Evolutionary conservation across 2,329 filamentous ascomycete species (phyloP).

Genomic region (Botrytis squamosa): DNA sequence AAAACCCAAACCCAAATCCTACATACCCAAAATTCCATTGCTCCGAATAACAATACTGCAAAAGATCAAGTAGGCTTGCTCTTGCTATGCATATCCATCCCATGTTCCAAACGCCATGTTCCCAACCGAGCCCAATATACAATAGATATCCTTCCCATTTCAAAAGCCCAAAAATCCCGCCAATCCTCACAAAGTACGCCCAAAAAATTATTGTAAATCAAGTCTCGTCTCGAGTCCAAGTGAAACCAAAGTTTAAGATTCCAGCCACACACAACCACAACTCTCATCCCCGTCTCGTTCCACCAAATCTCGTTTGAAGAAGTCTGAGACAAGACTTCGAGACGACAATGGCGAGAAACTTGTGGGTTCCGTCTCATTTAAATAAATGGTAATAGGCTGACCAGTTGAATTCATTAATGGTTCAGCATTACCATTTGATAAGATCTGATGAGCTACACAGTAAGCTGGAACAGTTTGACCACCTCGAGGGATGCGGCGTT

Average conservation of each 20-base stretch:
- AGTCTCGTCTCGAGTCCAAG: background rate
- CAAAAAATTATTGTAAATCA: background rate
- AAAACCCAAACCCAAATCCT: no score
- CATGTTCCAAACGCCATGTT: slow-evolving; percentile 1
- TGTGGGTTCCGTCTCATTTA: slow-evolving; percentile 36
- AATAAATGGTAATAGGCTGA: slow-evolving; percentile 31
- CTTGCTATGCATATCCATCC: slow-evolving; percentile 15
- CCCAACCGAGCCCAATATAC: background rate
- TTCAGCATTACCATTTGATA: slow-evolving; percentile 46
- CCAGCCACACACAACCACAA: slow-evolving; percentile 25
- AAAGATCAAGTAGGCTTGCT: background rate
- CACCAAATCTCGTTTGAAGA: slow-evolving; percentile 10
- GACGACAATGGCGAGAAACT: slow-evolving; percentile 23
- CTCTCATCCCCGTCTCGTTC: slow-evolving; percentile 4
- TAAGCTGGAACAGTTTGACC: slow-evolving; percentile 49
- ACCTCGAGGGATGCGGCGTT: slow-evolving; percentile 49
- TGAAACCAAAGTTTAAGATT: slow-evolving; percentile 16
- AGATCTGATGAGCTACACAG: slow-evolving; percentile 63
- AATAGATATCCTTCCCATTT: background rate
- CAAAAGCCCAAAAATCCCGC: background rate
- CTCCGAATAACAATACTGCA: background rate
- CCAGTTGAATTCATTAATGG: slow-evolving; percentile 31
- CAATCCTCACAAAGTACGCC: background rate
- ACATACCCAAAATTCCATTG: background rate
- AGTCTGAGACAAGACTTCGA: slow-evolving; percentile 2